Evolutionary conservation across 805 yeast species (phyloP), one percentile per base, ranked within the genome.

Genomic region (Monosporozyma siamensis): DNA sequence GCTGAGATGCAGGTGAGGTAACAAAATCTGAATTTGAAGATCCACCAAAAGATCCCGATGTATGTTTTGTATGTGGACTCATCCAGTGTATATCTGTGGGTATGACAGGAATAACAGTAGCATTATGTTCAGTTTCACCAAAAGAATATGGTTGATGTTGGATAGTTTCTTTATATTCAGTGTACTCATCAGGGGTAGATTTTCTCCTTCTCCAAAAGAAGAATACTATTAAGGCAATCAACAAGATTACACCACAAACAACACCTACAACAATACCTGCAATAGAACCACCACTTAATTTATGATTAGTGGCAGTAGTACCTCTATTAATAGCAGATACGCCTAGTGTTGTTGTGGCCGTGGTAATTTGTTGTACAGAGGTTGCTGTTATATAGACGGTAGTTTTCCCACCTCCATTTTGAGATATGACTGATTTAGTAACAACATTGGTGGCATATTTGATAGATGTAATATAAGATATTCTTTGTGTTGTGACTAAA

Each of bases 201-300:
- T 56, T 53, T 23, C 55, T 48, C 39, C 55, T 53, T 43, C 70
- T 65, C 47, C 69, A 51, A 25, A 74, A 49, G 52, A 75, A 63
- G 37, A 72, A 54, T 5, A 68, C 56, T 8, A 72, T 49, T 6
- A 64, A 63, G 1, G 66, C 71, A 2, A 72, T 29, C 9, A 62
- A 52, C 18, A 63, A 58, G 6, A 53, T 41, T 0, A 69, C 55
- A 45, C 78, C 81, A 17, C 57, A 65, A 9, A 75, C 62, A 6
- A 66, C 68, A 22, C 81, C 82, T 31, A 74, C 64, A n/a, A 74
- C 81, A 22, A 77, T 71, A 37, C 82, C 82, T 8, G 78, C 81
- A 42, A 76, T 75, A 17, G 79, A 78, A 14, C 82, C 82, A 26
- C 54, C 61, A 37, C 59, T 51, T 34, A 58, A 25, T 29, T 44